A percentile compares a stretch with the other conserved stretches of the same genome.
phyloP scores from a whole-genome alignment of 2,329 filamentous ascomycete genomes.

The Paraphoma chrysanthemicola region DNA sequence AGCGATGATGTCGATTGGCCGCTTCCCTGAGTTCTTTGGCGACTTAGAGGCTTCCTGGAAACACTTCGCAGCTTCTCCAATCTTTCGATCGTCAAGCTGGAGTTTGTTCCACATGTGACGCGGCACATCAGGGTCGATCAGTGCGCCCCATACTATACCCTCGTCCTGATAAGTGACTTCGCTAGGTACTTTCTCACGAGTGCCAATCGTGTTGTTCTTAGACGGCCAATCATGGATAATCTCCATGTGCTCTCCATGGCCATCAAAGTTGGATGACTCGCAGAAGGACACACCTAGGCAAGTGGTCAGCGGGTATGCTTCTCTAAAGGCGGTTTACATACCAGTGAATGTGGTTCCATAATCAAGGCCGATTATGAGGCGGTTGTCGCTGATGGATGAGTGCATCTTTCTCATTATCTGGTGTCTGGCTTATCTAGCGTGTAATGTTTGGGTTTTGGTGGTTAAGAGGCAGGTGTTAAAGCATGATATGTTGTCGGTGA shows the following conservation, averaged over 20 bases:
- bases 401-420: no score
- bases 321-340: no score
- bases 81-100: slow-evolving; percentile 21
- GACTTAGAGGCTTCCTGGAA: slow-evolving; percentile 12
- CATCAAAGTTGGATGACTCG: slow-evolving; percentile 20
- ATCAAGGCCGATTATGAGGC: slow-evolving; percentile 22
- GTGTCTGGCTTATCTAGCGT: no score
- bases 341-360: slow-evolving; percentile 33
- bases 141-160: slow-evolving; percentile 17
- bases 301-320: no score
- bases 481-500: no score
- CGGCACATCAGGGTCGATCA: slow-evolving; percentile 19
- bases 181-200: slow-evolving; percentile 32
- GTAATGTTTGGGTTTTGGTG: no score
- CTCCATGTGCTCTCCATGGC: slow-evolving; percentile 18
- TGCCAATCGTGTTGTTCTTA: slow-evolving; percentile 16
- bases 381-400: no score
- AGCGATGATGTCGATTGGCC: slow-evolving; percentile 36
- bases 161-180: slow-evolving; percentile 16
- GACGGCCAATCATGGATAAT: slow-evolving; percentile 34
- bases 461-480: no score
- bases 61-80: slow-evolving; percentile 25
- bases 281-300: slow-evolving; percentile 32
- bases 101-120: slow-evolving; percentile 46
- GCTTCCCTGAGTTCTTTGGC: slow-evolving; percentile 1